Evolutionary conservation across 2,329 filamentous ascomycete genomes (phyloP), one percentile per base, ranked within the genome.

Genomic region (Parasarocladium wereldwijsianum): DNA sequence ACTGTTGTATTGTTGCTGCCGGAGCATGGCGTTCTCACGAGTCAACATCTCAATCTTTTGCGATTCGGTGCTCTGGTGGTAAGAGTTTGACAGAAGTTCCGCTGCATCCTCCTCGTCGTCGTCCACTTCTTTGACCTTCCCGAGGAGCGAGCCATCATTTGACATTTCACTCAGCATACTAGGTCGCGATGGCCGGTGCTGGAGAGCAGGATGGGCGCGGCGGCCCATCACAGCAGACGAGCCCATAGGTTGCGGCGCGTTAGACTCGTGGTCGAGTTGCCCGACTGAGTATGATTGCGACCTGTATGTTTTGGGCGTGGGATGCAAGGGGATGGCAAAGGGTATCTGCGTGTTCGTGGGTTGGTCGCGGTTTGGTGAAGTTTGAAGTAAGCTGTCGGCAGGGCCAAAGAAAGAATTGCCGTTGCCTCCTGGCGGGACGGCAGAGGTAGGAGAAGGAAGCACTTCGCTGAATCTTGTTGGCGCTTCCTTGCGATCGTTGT

Each of bases 271-370:
- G 31, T 93, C 85, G 36, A 85, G 62, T 49, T 94, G 86, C 4
- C 86, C 86, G 27, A 93, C 87, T 0, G 87, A 96, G 52, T 96
- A 96, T 4, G 90, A 96, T 52, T 94, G 84, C 5, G 90, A 98
- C 24, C 90, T 76, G 43, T 93, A 90, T 1, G 83, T 85, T 53
- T 96, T 96, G 2, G 82, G 82, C 0, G 83, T 90, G 1, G 87
- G 85, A 38, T 93, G 82, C 13, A 93, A 63, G 4, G 85, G 85
- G 40, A 93, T 92, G 6, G 81, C 69, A 44, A 93, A 93, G 1
- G 84, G 82, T 32, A 93, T 80, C 38, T 87, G 73, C 40, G 64
- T 53, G 37, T 68, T 76, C 24, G 60, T 58, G 19, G 51, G 64
- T 41, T 51, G 64, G 41, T 67, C 68, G 46, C 62, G 62, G 26